phyloP scores from a whole-genome alignment of 2,329 filamentous ascomycete genomes.

The Penicillium sp. region DNA sequence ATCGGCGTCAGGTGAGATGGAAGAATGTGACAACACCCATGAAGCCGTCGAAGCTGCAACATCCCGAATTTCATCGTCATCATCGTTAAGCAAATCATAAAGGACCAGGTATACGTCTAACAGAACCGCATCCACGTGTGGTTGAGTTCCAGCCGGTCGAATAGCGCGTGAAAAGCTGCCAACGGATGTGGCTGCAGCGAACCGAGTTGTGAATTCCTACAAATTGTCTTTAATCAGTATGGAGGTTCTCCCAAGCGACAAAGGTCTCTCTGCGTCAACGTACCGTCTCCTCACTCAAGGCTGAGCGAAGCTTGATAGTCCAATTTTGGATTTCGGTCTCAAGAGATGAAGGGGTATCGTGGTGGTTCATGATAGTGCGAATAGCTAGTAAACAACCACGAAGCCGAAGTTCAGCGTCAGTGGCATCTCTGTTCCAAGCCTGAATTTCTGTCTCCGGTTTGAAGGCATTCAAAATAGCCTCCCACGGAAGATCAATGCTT shows the following conservation, averaged over 20 bases:
- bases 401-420: conserved; percentile 39
- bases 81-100: conserved; percentile 80
- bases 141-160: conserved; percentile 20
- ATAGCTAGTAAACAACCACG: conserved; percentile 40
- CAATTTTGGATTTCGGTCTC: conserved; percentile 32
- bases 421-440: conserved; percentile 38
- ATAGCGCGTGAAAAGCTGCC: conserved; percentile 47
- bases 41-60: conserved; percentile 52
- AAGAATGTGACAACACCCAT: conserved; percentile 37
- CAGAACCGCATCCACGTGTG: conserved; percentile 34
- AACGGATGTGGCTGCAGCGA: conserved; percentile 39
- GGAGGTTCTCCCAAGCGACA: not conserved
- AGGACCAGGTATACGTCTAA: conserved; percentile 64
- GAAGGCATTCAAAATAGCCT: conserved; percentile 27
- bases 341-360: conserved; percentile 13
- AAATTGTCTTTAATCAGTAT: not conserved
- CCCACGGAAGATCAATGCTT: conserved; percentile 30
- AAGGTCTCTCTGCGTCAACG: conserved; percentile 10
- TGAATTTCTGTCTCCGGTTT: conserved; percentile 23
- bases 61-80: conserved; percentile 84
- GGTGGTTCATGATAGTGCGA: conserved; percentile 15
- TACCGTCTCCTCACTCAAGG: conserved; percentile 45
- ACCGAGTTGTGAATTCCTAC: conserved; percentile 43
- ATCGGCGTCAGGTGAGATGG: conserved; percentile 27
- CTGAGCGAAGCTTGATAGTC: conserved; percentile 38